Percentiles rank a stretch among this genome's conserved stretches.
phyloP scores from a whole-genome alignment of 257 asterid species.

The Penstemon eatonii region DNA sequence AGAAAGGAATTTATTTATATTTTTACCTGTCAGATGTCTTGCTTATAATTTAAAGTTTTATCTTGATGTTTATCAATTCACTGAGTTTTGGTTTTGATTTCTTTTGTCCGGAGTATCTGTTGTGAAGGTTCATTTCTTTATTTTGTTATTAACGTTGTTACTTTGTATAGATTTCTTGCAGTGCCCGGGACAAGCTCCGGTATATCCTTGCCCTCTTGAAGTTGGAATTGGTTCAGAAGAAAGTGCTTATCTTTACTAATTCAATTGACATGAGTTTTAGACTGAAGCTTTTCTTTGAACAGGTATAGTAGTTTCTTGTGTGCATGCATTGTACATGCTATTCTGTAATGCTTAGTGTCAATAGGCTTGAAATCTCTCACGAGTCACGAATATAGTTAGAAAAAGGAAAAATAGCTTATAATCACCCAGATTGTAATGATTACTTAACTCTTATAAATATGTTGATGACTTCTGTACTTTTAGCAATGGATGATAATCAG shows the following conservation, averaged over 20 bases:
- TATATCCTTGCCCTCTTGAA: slow-evolving; percentile 81
- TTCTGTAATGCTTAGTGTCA: slow-evolving; percentile 11
- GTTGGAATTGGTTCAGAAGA: slow-evolving; percentile 81
- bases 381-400: not conserved
- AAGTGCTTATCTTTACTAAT: slow-evolving; percentile 85
- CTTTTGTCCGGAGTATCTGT: not conserved
- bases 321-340: not conserved
- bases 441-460: not conserved
- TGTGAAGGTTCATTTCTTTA: not conserved
- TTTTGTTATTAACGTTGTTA: slow-evolving; percentile 27
- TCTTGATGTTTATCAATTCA: slow-evolving; percentile 7
- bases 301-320: slow-evolving; percentile 48
- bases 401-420: not conserved
- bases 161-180: slow-evolving; percentile 69
- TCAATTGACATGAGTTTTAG: slow-evolving; percentile 87
- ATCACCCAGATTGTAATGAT: not conserved
- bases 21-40: not conserved
- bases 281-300: slow-evolving; percentile 87
- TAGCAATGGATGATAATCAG: too few relatives aligned
- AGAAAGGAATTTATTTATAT: not conserved
- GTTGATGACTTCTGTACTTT: not conserved
- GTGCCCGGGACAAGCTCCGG: slow-evolving; percentile 76
- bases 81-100: not conserved
- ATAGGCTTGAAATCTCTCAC: slow-evolving; percentile 14
- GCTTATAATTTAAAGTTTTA: slow-evolving; percentile 14